Percentiles rank a stretch among this genome's conserved stretches.
Conservation (phyloP, 345 rosid genomes). For the Hibiscus mutabilis region DNA sequence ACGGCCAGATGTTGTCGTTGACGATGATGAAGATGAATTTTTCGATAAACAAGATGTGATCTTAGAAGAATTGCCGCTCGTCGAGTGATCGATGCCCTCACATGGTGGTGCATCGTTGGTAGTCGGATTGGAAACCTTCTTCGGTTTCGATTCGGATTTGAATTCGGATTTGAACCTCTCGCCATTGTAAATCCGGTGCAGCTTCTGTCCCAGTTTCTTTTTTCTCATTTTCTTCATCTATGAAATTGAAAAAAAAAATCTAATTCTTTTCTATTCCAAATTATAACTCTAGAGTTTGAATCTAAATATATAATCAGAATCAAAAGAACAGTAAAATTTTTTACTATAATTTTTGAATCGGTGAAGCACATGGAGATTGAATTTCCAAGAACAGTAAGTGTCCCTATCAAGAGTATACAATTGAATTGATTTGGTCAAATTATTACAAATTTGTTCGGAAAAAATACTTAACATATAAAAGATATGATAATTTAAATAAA, state of each 20-base stretch:
- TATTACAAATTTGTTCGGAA: too few relatives aligned
- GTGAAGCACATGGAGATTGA: not conserved
- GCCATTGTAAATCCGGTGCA: not conserved
- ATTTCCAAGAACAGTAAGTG: not conserved
- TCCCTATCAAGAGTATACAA: not conserved
- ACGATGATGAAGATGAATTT: not conserved
- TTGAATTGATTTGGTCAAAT: not conserved
- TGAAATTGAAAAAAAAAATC: not conserved
- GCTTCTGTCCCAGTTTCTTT: not conserved
- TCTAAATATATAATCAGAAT: too few relatives aligned
- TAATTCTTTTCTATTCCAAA: not conserved
- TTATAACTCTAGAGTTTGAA: too few relatives aligned
- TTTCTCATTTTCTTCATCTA: not conserved
- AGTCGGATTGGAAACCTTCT: not conserved
- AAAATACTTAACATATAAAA: too few relatives aligned
- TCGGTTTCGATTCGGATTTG: slow-evolving; percentile 5
- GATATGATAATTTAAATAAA: not conserved
- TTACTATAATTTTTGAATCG: not conserved
- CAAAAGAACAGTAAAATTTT: too few relatives aligned
- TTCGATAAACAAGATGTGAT: not conserved
- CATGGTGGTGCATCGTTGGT: not conserved
- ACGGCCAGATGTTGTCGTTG: too few relatives aligned
- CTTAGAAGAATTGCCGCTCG: not conserved
- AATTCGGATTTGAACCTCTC: not conserved
- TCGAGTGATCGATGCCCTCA: not conserved